phyloP scores from a whole-genome alignment of 2,329 filamentous ascomycete genomes.

The Mariannaea sp. region DNA sequence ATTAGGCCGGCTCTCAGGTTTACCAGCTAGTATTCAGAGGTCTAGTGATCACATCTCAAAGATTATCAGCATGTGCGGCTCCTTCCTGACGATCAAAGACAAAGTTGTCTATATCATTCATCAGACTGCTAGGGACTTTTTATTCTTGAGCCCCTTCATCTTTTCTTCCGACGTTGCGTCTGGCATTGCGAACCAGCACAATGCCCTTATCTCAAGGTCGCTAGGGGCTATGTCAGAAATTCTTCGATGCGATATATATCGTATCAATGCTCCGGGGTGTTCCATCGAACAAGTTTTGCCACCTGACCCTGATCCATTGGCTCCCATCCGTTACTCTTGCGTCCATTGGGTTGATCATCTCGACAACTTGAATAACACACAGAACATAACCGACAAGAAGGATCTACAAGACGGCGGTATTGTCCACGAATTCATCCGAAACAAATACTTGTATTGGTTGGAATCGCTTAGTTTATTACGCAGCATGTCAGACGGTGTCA shows the following conservation, averaged over 20 bases:
- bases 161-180: slow-evolving; percentile 42
- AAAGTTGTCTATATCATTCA: slow-evolving; percentile 45
- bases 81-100: slow-evolving; percentile 44
- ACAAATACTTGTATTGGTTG: no score
- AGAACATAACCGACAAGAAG: background rate
- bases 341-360: slow-evolving; percentile 31
- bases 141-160: slow-evolving; percentile 37
- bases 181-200: slow-evolving; percentile 36
- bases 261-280: slow-evolving; percentile 26
- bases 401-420: background rate
- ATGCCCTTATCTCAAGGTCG: slow-evolving; percentile 42
- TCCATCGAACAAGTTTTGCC: slow-evolving; percentile 10
- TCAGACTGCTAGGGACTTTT: slow-evolving; percentile 51
- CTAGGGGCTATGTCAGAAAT: slow-evolving; percentile 37
- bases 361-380: background rate
- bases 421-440: background rate
- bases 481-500: no score
- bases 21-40: no score
- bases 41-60: no score
- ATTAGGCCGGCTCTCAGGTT: no score
- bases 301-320: slow-evolving; percentile 21
- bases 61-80: slow-evolving; percentile 44
- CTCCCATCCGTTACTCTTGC: slow-evolving; percentile 26
- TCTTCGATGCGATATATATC: slow-evolving; percentile 45
- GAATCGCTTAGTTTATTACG: no score